Percentiles rank a stretch among this genome's conserved stretches.
phyloP scores from a whole-genome alignment of 805 yeast species.

The Ogataea philodendri region DNA sequence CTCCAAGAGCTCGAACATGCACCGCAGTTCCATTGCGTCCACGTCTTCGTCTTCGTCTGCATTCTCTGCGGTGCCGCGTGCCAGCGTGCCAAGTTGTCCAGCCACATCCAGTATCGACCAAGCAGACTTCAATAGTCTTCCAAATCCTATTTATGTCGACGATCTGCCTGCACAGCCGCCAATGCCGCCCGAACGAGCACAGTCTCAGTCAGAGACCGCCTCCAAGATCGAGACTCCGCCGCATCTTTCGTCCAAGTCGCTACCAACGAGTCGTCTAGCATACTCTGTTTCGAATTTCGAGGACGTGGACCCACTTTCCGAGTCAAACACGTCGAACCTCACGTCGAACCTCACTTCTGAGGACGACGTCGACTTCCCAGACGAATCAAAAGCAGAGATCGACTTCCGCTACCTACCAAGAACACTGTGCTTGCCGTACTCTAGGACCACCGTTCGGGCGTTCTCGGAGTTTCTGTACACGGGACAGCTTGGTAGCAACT shows the following conservation, averaged over 20 bases:
- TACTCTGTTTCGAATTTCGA: slow-evolving; percentile 1
- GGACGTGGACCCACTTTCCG: slow-evolving; percentile 2
- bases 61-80: too few species aligned
- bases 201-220: background rate
- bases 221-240: background rate
- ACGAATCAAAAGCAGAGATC: slow-evolving; percentile 28
- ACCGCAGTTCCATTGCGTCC: slow-evolving; percentile 21
- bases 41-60: slow-evolving; percentile 23
- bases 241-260: slow-evolving; percentile 4
- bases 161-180: slow-evolving; percentile 55
- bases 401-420: slow-evolving; percentile 70
- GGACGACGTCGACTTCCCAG: slow-evolving; percentile 17
- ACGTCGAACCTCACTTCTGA: slow-evolving; percentile 4
- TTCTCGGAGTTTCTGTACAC: slow-evolving; percentile 72
- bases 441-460: slow-evolving; percentile 59
- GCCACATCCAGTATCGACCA: background rate
- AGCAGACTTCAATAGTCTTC: background rate
- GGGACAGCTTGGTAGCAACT: slow-evolving; percentile 74
- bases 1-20: slow-evolving; percentile 19
- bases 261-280: slow-evolving; percentile 10
- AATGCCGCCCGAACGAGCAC: slow-evolving; percentile 41
- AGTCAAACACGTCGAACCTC: background rate
- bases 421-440: slow-evolving; percentile 64
- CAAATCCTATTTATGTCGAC: slow-evolving; percentile 10
- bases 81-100: too few species aligned